Evolutionary conservation across 2,329 filamentous ascomycete species (phyloP), one percentile per base, ranked within the genome.

Genomic region (Penicillium sp.): DNA sequence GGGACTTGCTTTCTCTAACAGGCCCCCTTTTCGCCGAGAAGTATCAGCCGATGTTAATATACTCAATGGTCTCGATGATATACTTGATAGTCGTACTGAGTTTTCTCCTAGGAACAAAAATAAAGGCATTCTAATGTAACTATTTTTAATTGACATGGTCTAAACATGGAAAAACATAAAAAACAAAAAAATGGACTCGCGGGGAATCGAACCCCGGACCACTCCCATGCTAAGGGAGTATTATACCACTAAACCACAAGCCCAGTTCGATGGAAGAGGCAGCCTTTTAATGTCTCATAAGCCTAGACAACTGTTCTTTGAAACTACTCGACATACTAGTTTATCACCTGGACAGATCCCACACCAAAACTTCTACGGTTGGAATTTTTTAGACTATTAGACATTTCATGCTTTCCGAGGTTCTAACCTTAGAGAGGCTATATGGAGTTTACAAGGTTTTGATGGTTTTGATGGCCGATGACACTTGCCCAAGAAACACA

Each of bases 171-270:
- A 38, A 9, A 8, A 27, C 49, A 66, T 66, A 66, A 67, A 64
- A 67, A 62, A 66, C 66, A 66, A 67, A 64, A 67, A 62, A 60
- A 65, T 78, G 77, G 77, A 79, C 76, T 76, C 71, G 75, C 76
- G 72, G 77, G 76, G 76, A 79, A 79, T 79, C 75, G 75, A 78
- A 78, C 75, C 75, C 75, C 72, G 73, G 75, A 78, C 77, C 76
- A 73, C 77, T 71, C 76, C 75, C 76, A 78, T 77, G 73, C 75
- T 77, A 77, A 77, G 75, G 73, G 74, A 68, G 73, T 73, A 77
- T 77, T 75, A 77, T 78, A 78, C 76, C 76, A 77, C 75, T 77
- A 77, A 77, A 78, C 75, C 75, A 77, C 73, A 70, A 69, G 68
- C 68, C 68, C 68, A 65, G 31, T 61, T 55, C 2, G 54, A 55